Evolutionary conservation across 1,284 basidiomycete genomes (phyloP).

Genomic region (Abortiporus biennis): DNA sequence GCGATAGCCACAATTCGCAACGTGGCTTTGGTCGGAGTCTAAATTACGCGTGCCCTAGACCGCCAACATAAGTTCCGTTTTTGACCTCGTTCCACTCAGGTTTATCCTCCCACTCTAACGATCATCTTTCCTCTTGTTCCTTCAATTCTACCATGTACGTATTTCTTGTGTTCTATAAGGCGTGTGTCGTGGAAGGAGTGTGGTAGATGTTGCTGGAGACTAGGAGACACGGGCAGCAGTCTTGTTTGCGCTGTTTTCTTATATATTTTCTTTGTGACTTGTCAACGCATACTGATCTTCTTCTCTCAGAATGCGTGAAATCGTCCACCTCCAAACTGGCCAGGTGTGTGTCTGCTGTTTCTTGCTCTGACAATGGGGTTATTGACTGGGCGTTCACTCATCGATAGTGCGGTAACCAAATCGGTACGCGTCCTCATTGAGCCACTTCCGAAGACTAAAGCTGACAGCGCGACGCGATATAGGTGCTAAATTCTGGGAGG

Average conservation of each 20-base stretch:
- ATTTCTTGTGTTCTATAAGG: conserved; percentile 11
- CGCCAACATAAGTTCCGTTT: conserved; percentile 20
- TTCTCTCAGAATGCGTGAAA: conserved; percentile 83
- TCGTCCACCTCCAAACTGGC: conserved; percentile 95
- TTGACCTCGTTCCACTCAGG: conserved; percentile 23
- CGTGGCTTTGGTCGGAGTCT: conserved; percentile 11
- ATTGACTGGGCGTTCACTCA: neutral
- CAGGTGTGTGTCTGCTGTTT: conserved; percentile 50
- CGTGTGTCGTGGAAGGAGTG: conserved; percentile 1
- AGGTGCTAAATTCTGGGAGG: conserved; percentile 99
- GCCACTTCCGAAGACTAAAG: no score
- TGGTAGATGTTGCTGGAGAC: no score
- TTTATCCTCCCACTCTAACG: conserved; percentile 22
- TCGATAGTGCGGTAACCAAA: conserved; percentile 92
- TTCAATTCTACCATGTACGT: conserved; percentile 24
- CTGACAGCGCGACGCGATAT: no score
- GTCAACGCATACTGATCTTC: conserved; percentile 30
- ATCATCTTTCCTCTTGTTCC: conserved; percentile 16
- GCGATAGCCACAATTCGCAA: conserved; percentile 3
- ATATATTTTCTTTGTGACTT: no score
- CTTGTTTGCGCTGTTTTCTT: no score
- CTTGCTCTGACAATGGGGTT: neutral
- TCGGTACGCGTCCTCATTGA: conserved; percentile 47
- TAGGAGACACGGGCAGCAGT: no score
- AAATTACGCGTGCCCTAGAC: conserved; percentile 20